Conservation (phyloP, 2,329 filamentous ascomycete species). For the Diaporthe eres region DNA sequence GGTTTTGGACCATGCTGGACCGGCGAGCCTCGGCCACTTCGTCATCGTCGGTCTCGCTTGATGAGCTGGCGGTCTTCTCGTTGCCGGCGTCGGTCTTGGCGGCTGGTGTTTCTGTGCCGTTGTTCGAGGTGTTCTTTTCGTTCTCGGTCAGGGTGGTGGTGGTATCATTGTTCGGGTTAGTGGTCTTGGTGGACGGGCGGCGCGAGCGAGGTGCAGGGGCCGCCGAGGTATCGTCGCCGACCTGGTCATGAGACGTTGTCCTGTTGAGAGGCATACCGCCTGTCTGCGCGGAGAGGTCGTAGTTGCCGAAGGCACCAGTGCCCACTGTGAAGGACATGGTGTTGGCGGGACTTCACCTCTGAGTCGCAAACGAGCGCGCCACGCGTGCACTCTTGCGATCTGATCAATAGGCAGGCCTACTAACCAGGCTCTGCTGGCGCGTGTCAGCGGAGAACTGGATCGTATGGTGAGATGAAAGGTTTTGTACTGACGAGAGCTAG, state of each 20-base stretch:
- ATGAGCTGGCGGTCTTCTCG: conserved; percentile 41
- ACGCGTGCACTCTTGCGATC: not conserved
- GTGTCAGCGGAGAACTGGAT: not conserved
- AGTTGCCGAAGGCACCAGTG: conserved; percentile 59
- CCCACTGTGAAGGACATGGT: conserved; percentile 58
- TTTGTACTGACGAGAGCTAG: not conserved
- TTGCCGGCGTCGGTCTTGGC: conserved; percentile 51
- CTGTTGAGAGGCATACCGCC: conserved; percentile 54
- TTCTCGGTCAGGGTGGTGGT: conserved; percentile 44
- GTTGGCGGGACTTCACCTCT: conserved; percentile 11
- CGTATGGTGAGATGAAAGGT: not conserved
- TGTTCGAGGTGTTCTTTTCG: conserved; percentile 47
- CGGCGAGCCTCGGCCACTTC: conserved; percentile 63
- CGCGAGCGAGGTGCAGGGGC: conserved; percentile 15
- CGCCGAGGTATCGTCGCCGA: conserved; percentile 40
- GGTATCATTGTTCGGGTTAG: conserved; percentile 39
- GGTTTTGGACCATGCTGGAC: conserved; percentile 66
- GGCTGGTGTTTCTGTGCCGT: conserved; percentile 48
- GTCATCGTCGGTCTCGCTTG: conserved; percentile 52
- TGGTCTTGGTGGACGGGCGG: conserved; percentile 40
- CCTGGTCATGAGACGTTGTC: conserved; percentile 40
- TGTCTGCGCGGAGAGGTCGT: conserved; percentile 63
- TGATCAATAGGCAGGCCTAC: not conserved
- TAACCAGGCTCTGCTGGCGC: not conserved
- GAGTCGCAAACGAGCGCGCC: not conserved